Base-by-base conservation (phyloP, 2,329 filamentous ascomycete genomes). In the Ophiostoma populinum region DNA sequence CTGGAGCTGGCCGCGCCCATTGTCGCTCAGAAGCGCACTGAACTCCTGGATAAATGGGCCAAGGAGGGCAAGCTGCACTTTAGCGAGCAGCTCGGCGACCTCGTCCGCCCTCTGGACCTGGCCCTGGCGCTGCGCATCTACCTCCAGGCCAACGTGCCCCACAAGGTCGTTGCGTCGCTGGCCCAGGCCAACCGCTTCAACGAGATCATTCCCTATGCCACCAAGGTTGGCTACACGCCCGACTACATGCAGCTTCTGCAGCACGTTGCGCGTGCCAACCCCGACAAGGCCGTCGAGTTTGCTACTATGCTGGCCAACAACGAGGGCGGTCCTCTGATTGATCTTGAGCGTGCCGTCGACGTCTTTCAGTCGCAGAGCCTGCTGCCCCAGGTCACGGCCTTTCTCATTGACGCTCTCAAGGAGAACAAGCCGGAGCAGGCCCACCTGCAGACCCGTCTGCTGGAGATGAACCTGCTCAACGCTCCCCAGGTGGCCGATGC, bases 301-400 rank as follows among this genome's bases (percentile, higher is more conserved):
- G 92, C 90, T 16, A 80, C 80, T n/a, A 73, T 81, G 43, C 69
- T 98, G 41, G 87, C 82, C 28, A 93, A 90, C 55, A 77, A 90
- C 47, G 82, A 92, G 51, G 74, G 76, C 40, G 86, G 83, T 18
- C 77, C 86, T 17, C 62, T 94, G 40, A 77, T 98, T 45, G 90
- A 95, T 48, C 73, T 95, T 38, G 83, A 93, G 52, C 82, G 87
- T 31, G 86, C 94, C 17, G 83, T 94, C 32, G 90, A 98, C 55
- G 85, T 98, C 40, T 98, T 98, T 75, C 80, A 94, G 57, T 86
- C 86, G 8, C 90, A 98, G 56, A 86, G 85, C 49, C 90, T 95
- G 85, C 72, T 95, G 33, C 92, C 95, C 54, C 85, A 93, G 56
- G 87, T 87, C 7, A 98, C 92, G 3, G 86, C 87, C n/a, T 98